Evolutionary conservation across 495 filamentous ascomycete species (phyloP).

Genomic region (Aspergillus taichungensis): DNA sequence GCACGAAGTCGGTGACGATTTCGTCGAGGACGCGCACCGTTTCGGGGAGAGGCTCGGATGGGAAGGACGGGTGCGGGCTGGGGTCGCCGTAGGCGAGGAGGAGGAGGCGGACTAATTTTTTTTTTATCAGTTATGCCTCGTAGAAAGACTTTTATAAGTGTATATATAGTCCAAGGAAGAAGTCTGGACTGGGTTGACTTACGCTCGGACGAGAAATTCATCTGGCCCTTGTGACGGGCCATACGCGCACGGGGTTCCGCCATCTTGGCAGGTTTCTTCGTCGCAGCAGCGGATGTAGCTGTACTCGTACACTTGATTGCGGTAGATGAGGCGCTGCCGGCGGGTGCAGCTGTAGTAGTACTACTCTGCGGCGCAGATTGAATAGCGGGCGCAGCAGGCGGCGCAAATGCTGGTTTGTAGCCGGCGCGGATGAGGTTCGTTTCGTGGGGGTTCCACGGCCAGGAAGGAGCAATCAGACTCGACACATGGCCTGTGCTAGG

Average conservation of each 20-base stretch:
- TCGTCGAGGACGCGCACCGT: constrained; percentile 86
- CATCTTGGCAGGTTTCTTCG: constrained; percentile 17
- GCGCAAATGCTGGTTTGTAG: constrained; percentile 18
- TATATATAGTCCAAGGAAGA: not conserved
- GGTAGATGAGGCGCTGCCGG: no score
- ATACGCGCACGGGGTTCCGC: constrained; percentile 69
- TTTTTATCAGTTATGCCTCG: not conserved
- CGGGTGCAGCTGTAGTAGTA: no score
- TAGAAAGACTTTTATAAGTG: not conserved
- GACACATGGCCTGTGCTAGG: constrained; percentile 9
- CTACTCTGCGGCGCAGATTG: not conserved
- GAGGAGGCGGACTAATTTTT: constrained; percentile 59
- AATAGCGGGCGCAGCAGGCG: not conserved
- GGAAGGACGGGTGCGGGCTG: constrained; percentile 32
- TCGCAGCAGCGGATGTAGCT: no score
- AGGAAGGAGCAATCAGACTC: constrained; percentile 8
- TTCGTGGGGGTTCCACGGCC: constrained; percentile 15
- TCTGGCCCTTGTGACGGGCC: constrained; percentile 78
- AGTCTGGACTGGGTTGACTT: constrained; percentile 17
- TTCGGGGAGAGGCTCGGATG: constrained; percentile 57
- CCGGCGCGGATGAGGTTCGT: constrained; percentile 17
- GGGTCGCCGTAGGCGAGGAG: constrained; percentile 84
- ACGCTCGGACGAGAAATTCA: constrained; percentile 82
- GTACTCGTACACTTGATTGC: no score
- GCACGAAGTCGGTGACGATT: constrained; percentile 84